Percentiles rank a stretch among this genome's conserved stretches.
Conservation (phyloP, 345 rosid genomes). For the Hibiscus syriacus region DNA sequence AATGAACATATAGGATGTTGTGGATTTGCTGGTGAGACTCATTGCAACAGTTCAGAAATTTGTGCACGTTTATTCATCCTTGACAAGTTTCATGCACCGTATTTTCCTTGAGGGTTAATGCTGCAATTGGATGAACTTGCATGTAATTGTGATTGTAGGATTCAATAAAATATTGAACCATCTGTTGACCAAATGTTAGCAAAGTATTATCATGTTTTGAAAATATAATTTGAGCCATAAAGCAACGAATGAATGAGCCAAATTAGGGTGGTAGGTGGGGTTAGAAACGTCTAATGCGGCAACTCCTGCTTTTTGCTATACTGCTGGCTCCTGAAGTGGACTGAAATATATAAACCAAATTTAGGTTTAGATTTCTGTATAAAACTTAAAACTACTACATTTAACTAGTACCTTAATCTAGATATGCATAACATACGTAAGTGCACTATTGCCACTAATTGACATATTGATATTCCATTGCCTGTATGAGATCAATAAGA, state of each 20-base stretch:
- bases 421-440: neutral
- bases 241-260: neutral
- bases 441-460: neutral
- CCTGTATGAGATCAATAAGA: neutral
- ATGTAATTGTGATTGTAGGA: neutral
- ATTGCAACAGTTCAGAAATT: too few relatives aligned
- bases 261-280: neutral
- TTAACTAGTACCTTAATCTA: neutral
- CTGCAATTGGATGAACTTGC: neutral
- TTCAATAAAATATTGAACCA: neutral
- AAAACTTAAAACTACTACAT: neutral
- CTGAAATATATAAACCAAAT: constrained; percentile 23
- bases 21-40: too few relatives aligned
- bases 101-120: neutral
- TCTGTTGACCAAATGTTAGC: neutral
- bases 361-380: neutral
- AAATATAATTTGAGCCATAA: neutral
- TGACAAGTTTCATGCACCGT: neutral
- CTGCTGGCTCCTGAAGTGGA: constrained; percentile 89
- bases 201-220: neutral
- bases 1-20: too few relatives aligned
- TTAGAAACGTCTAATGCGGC: constrained; percentile 48
- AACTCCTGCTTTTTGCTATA: constrained; percentile 80
- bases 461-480: neutral
- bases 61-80: neutral